Base-by-base conservation (phyloP, 495 filamentous ascomycete species). In the Copromyces sp. region DNA sequence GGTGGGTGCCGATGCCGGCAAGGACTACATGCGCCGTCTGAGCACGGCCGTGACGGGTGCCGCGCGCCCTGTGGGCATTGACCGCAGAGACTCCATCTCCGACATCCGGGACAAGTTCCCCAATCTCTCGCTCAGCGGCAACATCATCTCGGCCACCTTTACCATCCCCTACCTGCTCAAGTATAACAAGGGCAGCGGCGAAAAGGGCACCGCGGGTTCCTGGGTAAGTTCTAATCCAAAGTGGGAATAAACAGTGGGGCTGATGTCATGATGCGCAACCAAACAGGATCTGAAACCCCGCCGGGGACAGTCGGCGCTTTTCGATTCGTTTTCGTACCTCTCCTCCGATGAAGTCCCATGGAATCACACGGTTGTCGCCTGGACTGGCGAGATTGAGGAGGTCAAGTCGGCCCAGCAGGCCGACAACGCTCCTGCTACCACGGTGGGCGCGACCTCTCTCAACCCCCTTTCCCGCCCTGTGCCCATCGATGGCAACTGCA, bases 301-400 rank as follows among this genome's bases (percentile, higher is more conserved):
- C 61, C 89, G 90, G 39, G 94, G 94, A 69, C 93, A 92, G 44
- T 96, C 94, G 5, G 93, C 94, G 24, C 85, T 98, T 35, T 95
- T 94, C 80, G 94, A 97, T 79, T 91, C 93, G 39, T 91, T 98
- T 77, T 89, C 90, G 20, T 90, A 94, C 80, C 87, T 98, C 35
- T 92, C 92, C 9, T 93, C 93, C 7, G 82, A 91, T 53, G 84
- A 91, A 32, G 87, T 89, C 9, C 86, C 87, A 29, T 98, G 93
- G 93, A 91, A 92, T 75, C 94, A 96, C 82, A 93, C 90, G 0
- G 84, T 97, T 1, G 91, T 98, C 68, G 94, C 91, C 24, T 98
- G 94, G 94, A 95, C 94, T 2, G 94, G 94, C 40, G 94, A 98
- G 80, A 91, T 98, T 65, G 87, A 91, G 70, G 82, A 84, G 3